Base-by-base conservation (phyloP, 371 early-diverging fungal genomes). In the Apophysomyces elegans region DNA sequence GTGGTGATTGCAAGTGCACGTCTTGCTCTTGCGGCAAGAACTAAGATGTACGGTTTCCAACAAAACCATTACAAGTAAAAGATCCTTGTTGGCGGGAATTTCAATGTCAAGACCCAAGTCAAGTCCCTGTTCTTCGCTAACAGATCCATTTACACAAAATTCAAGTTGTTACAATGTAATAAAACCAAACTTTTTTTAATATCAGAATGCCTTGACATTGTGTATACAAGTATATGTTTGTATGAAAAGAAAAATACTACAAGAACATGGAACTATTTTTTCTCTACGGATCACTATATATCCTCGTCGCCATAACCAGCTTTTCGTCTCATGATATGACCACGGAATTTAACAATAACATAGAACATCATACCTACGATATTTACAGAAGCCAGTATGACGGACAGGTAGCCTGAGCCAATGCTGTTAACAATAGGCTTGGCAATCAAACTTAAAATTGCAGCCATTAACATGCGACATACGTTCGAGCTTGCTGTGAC, bases 401-500 rank as follows among this genome's bases (percentile, higher is more conserved):
- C 70, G 35, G 68, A 66, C 1, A 79, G 61, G 43, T 74, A 81
- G 4, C 81, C 79, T 5, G 77, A 44, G 3, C 76, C 79, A 38
- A 79, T 66, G 38, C 65, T 21, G 37, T 65, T 36, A 39, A 74
- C 56, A 56, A 75, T 59, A 14, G 69, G 66, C 37, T 71, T 57
- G 63, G 70, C 63, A 14, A 77, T 58, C 5, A 75, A 61, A 37
- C 84, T 84, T 12, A 77, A 67, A 26, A 84, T 62, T 62, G 80
- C 79, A 5, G 86, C 85, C 71, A 81, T 62, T 9, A 76, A 59
- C 81, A 84, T 79, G 4, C 84, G 64, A 61, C 81, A 68, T 32
- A 87, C 73, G 58, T 84, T 84, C 35, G 77, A 81, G 4, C 80
- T 80, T 0, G 84, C 87, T 4, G 83, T 84, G 4, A 81, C 79